Evolutionary conservation across 2,329 filamentous ascomycete species (phyloP), one percentile per base, ranked within the genome.

Genomic region (Pseudogymnoascus sp.): DNA sequence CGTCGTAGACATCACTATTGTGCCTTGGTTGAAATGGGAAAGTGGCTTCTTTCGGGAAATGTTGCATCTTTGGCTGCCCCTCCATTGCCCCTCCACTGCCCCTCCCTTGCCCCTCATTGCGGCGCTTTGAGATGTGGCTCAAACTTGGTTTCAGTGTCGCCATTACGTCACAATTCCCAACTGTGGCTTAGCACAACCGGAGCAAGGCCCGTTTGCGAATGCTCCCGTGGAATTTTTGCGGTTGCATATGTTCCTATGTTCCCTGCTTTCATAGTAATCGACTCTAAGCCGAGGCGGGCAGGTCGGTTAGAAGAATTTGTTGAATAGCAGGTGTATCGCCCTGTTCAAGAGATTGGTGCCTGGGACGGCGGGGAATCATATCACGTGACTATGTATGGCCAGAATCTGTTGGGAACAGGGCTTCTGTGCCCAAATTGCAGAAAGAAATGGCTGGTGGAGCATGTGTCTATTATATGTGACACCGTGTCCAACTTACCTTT

Each of bases 101-200:
- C 49, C 29, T 55, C 45, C 26, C 10, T 14, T 55, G 49, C 29
- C 29, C 29, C 49, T 33, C 29, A 33, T 52, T 55, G 49, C 49
- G 49, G 49, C 49, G 29, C 49, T 35, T 31, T 11, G 16, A 33
- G 49, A 12, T 55, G 49, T 55, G 49, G 49, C 49, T 55, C 29
- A 52, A 16, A 52, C 49, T 55, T 55, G 49, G 49, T 55, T 55
- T 55, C 49, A 55, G 49, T 10, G 23, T 10, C 6, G 6, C 6
- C 7, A 55, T 55, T 33, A 55, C 49, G 49, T 55, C 49, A 55
- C 10, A 35, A 11, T 35, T 31, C 49, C 49, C 49, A 55, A 16
- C 49, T 55, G 49, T 33, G 49, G 49, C 49, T 55, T 55, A 21
- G 49, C 49, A 55, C 49, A 33, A 21, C n/a, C 29, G 29, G 49